phyloP scores from a whole-genome alignment of 768 basidiomycete genomes.

The Sporobolomyces phaffii region DNA sequence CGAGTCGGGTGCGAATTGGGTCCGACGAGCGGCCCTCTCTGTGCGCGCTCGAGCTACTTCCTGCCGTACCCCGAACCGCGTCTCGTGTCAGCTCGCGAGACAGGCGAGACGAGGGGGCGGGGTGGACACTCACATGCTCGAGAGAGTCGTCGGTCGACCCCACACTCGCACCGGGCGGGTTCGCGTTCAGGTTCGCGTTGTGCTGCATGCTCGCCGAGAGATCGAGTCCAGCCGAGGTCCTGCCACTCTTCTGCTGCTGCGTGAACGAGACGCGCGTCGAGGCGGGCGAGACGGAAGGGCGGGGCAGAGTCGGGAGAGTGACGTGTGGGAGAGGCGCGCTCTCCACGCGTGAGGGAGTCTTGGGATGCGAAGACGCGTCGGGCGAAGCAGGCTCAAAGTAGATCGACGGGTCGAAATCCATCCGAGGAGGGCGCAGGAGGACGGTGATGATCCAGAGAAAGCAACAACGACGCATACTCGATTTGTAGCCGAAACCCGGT shows the following conservation, averaged over 20 bases:
- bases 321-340: neutral
- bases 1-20: neutral
- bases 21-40: slow-evolving; percentile 9
- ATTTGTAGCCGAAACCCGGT: no score
- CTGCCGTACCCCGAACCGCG: neutral
- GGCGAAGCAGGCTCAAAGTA: slow-evolving; percentile 5
- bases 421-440: neutral
- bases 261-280: slow-evolving; percentile 22
- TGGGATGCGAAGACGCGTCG: neutral
- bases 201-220: neutral
- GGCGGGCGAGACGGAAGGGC: slow-evolving; percentile 17
- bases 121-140: slow-evolving; percentile 8
- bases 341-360: neutral
- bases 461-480: no score
- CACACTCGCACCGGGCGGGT: no score
- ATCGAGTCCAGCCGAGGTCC: slow-evolving; percentile 10
- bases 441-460: neutral
- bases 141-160: no score
- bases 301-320: slow-evolving; percentile 9
- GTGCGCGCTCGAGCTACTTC: slow-evolving; percentile 11
- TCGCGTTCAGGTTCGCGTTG: neutral
- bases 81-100: neutral
- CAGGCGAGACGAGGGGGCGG: no score
- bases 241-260: neutral
- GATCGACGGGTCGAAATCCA: slow-evolving; percentile 16